Percentiles rank a stretch among this genome's conserved stretches.
These are phyloP conservation scores for Cladosporium sp. DNA, from an alignment of 2,329 filamentous ascomycete species.

Conservation along the genomic window DNA sequence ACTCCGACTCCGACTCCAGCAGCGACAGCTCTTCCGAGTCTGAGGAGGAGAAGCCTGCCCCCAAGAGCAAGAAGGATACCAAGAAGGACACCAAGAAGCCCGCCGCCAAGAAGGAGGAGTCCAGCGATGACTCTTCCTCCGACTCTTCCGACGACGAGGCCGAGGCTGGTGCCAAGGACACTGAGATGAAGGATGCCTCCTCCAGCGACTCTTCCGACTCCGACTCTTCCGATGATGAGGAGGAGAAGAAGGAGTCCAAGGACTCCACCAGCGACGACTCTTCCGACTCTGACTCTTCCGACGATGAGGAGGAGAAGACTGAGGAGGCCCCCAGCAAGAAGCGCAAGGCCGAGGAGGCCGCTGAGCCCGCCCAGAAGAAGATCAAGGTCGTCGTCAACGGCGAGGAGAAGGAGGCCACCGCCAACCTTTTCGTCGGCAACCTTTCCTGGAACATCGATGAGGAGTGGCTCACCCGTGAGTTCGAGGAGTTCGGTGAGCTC, in stretches of 20 bases:
- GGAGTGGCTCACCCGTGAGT: conserved; percentile 72
- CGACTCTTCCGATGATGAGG: conserved; percentile 15
- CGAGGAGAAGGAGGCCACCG: conserved; percentile 39
- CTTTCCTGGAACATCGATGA: conserved; percentile 89
- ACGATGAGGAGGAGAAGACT: conserved; percentile 36
- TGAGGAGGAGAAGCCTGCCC: conserved; percentile 15
- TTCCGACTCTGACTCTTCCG: conserved; percentile 22
- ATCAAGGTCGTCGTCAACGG: conserved; percentile 47
- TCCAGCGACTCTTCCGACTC: conserved; percentile 22
- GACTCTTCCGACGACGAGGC: conserved; percentile 15
- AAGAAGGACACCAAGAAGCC: conserved; percentile 29
- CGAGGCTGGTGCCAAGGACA: conserved; percentile 11
- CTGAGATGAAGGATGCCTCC: conserved; percentile 13
- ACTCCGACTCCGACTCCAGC: conserved; percentile 4
- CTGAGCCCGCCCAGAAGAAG: conserved; percentile 59
- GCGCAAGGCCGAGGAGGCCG: conserved; percentile 58
- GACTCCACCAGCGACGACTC: conserved; percentile 14
- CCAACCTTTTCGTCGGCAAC: conserved; percentile 84
- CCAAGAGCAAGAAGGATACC: conserved; percentile 31
- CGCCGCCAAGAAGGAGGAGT: conserved; percentile 20
- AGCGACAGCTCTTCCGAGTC: conserved; percentile 15
- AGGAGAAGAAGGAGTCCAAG: conserved; percentile 2
- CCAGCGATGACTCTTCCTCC: conserved; percentile 22
- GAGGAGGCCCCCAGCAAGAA: conserved; percentile 53
- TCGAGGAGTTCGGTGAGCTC: conserved; percentile 72